phyloP scores from a whole-genome alignment of 1,139 yeast species.

The Suhomyces terraborum region DNA sequence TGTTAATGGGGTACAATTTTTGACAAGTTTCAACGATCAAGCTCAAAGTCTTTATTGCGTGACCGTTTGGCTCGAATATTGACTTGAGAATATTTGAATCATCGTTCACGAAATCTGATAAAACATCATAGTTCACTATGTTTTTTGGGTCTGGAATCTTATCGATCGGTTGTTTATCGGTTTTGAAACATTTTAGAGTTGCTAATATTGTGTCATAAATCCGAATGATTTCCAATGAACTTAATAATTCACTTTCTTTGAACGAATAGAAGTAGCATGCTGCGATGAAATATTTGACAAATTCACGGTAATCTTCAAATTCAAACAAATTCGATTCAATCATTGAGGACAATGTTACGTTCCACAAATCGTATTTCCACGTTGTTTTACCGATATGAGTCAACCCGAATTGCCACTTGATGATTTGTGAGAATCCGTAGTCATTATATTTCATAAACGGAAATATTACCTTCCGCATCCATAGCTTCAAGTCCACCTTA shows the following conservation, averaged over 20 bases:
- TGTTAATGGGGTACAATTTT: constrained; percentile 44
- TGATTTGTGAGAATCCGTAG: constrained; percentile 28
- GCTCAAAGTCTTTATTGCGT: constrained; percentile 24
- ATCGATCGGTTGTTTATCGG: constrained; percentile 6
- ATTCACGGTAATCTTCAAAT: constrained; percentile 15
- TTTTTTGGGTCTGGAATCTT: background rate
- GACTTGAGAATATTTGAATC: constrained; percentile 20
- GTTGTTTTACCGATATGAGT: constrained; percentile 8
- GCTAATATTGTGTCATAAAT: constrained; percentile 34
- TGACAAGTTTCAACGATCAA: constrained; percentile 40
- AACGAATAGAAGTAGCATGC: constrained; percentile 28
- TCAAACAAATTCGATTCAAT: constrained; percentile 16
- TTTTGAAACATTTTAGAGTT: constrained; percentile 21
- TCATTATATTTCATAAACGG: constrained; percentile 30
- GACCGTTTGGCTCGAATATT: constrained; percentile 26
- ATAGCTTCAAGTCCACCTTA: constrained; percentile 22
- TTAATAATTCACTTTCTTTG: constrained; percentile 11
- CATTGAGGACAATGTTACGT: constrained; percentile 24
- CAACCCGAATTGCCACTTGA: constrained; percentile 28
- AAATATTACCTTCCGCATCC: constrained; percentile 34
- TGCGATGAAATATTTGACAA: constrained; percentile 27
- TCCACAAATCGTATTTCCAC: constrained; percentile 31
- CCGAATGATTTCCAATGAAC: constrained; percentile 33
- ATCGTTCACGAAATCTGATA: constrained; percentile 6
- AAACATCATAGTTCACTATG: background rate